Evolutionary conservation across 345 rosid species (phyloP), one percentile per base, ranked within the genome.

Genomic region (Draba incana): DNA sequence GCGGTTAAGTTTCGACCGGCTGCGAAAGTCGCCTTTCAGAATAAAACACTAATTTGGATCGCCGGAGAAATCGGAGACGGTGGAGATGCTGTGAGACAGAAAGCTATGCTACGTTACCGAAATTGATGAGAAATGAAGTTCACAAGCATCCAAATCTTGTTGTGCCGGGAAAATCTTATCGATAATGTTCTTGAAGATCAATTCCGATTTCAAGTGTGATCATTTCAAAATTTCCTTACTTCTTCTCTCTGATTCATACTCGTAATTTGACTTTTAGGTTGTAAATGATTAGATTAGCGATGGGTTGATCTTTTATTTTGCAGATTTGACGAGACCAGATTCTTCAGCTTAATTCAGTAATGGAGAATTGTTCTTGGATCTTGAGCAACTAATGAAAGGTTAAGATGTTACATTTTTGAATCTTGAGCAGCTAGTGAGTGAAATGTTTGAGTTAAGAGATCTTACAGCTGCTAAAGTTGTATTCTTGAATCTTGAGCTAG

Each of bases 181-280:
- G 89, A 88, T 68, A 84, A 82, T 59, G 88, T 82, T 60, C 91
- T 92, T 12, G 87, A 88, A 5, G 97, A 91, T 66, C 96, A 86
- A 50, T 92, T 91, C 30, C 92, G 92, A 41, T 91, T 91, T 55
- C 89, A 86, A 62, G 80, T 81, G 90, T 83, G 65, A 72, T 53
- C 62, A 37, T 31, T 15, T 39, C 25, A 35, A 38, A 33, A 44
- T 38, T 20, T 20, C 20, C 20, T 20, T 20, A 20, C 20, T 20
- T 20, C 16, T 28, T 55, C 1, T 30, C 46, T 57, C 37, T 58
- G 7, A n/a, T 13, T 69, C 49, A 3, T 47, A 6, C 13, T 49
- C 23, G 20, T 20, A 20, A 20, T 20, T 20, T 20, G 20, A 20
- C 20, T 20, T 20, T 20, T 20, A 20, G 20, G 20, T 20, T 20